phyloP scores from a whole-genome alignment of 2,329 filamentous ascomycete species.

The Ramichloridium luteum region DNA sequence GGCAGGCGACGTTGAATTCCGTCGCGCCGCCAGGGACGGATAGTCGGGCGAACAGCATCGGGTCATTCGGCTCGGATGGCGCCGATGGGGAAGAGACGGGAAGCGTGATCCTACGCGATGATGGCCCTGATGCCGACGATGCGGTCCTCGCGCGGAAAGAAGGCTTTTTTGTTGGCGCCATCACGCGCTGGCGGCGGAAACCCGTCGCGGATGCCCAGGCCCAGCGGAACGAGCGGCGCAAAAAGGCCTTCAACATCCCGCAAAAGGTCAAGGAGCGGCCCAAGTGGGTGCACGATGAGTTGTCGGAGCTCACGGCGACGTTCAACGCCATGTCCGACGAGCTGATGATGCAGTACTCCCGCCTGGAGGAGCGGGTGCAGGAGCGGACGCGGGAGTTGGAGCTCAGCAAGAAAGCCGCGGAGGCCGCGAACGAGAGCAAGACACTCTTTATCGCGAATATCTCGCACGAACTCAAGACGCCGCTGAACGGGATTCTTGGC shows the following conservation, averaged over 20 bases:
- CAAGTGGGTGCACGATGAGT: conserved; percentile 68
- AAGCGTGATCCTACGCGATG: conserved; percentile 30
- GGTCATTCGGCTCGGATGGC: conserved; percentile 19
- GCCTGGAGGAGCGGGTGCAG: conserved; percentile 70
- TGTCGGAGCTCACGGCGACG: conserved; percentile 68
- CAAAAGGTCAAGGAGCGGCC: conserved; percentile 65
- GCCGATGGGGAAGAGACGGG: conserved; percentile 12
- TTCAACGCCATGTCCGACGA: conserved; percentile 95
- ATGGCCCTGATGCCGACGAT: conserved; percentile 25
- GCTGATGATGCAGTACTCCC: conserved; percentile 72
- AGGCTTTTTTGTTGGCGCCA: conserved; percentile 22
- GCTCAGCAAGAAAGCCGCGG: conserved; percentile 79
- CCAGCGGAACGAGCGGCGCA: conserved; percentile 26
- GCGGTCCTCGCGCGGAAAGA: conserved; percentile 32
- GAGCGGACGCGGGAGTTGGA: conserved; percentile 76
- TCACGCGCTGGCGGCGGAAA: conserved; percentile 18
- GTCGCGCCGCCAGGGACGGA: conserved; percentile 50
- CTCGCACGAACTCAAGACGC: conserved; percentile 76
- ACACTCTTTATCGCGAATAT: conserved; percentile 97
- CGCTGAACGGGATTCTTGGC: conserved; percentile 86
- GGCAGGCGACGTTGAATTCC: conserved; percentile 61
- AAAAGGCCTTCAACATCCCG: conserved; percentile 67
- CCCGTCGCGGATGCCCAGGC: conserved; percentile 18
- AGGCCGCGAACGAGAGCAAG: conserved; percentile 94
- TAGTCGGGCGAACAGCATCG: conserved; percentile 29